Evolutionary conservation across 2,329 filamentous ascomycete genomes (phyloP).

Genomic region (Coniella vitis): DNA sequence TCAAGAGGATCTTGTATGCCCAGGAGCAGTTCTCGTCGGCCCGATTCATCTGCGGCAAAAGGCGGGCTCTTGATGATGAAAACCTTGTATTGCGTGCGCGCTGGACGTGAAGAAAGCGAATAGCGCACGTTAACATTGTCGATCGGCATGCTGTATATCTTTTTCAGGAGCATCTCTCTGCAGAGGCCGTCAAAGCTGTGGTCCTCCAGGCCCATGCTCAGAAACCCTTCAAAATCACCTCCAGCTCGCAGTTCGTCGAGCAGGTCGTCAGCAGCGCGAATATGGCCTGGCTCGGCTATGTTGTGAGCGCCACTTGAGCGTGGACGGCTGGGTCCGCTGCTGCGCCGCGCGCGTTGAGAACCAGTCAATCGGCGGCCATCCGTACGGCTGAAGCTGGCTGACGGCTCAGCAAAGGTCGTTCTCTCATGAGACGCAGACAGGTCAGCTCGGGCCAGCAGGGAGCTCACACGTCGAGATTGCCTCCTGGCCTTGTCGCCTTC

Average conservation of each 20-base stretch:
- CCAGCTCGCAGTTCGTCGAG: slow-evolving; percentile 60
- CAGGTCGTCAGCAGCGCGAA: slow-evolving; percentile 50
- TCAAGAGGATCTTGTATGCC: slow-evolving; percentile 65
- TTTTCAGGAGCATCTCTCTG: slow-evolving; percentile 65
- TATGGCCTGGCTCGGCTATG: slow-evolving; percentile 55
- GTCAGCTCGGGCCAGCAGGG: slow-evolving; percentile 79
- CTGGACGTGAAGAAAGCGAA: slow-evolving; percentile 47
- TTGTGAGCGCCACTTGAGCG: slow-evolving; percentile 21
- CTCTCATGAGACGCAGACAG: slow-evolving; percentile 79
- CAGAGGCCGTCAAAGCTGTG: slow-evolving; percentile 64
- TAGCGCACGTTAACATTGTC: slow-evolving; percentile 56
- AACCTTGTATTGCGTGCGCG: slow-evolving; percentile 51
- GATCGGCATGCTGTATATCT: slow-evolving; percentile 60
- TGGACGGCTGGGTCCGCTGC: slow-evolving; percentile 31
- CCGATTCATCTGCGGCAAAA: slow-evolving; percentile 45
- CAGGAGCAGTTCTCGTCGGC: slow-evolving; percentile 52
- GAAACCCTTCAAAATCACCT: slow-evolving; percentile 59
- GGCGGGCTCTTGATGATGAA: slow-evolving; percentile 60
- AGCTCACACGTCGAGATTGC: slow-evolving; percentile 77
- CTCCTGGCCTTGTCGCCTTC: slow-evolving; percentile 46
- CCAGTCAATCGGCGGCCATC: slow-evolving; percentile 59
- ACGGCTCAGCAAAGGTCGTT: slow-evolving; percentile 67
- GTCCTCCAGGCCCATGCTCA: slow-evolving; percentile 66
- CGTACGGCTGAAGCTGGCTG: slow-evolving; percentile 31
- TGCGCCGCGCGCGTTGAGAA: slow-evolving; percentile 56